Percentiles rank a stretch among this genome's conserved stretches.
Evolutionary conservation across 1,284 basidiomycete species (phyloP).

Genomic region (Baeospora myosura): DNA sequence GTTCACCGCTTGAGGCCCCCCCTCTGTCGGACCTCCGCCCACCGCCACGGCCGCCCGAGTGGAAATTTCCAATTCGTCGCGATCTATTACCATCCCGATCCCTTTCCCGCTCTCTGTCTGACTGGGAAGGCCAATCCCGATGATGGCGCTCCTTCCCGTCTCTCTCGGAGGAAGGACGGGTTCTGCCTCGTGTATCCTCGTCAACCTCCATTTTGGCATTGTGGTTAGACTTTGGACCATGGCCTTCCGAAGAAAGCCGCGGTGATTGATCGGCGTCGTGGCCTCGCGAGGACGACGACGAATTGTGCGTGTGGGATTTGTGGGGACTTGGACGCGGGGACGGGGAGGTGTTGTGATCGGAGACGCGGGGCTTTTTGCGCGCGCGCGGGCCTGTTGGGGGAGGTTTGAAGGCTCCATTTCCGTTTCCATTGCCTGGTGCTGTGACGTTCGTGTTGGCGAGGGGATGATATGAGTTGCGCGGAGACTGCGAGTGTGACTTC

Average conservation of each 20-base stretch:
- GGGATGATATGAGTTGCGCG: constrained; percentile 31
- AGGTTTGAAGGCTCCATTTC: constrained; percentile 35
- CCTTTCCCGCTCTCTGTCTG: constrained; percentile 28
- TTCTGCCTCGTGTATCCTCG: constrained; percentile 36
- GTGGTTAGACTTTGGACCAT: constrained; percentile 19
- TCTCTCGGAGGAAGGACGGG: constrained; percentile 32
- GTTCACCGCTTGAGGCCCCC: constrained; percentile 22
- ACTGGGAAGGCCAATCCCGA: too few species aligned
- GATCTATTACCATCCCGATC: constrained; percentile 19
- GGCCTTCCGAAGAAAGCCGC: constrained; percentile 30
- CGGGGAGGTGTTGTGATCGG: constrained; percentile 44
- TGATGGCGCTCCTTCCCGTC: constrained; percentile 21
- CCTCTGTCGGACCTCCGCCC: constrained; percentile 20
- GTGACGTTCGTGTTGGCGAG: constrained; percentile 16
- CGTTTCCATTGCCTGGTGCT: constrained; percentile 1
- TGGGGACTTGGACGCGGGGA: constrained; percentile 19
- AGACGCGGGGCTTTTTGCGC: constrained; percentile 66
- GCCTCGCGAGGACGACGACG: constrained; percentile 24
- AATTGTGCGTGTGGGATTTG: constrained; percentile 15
- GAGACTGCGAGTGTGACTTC: constrained; percentile 32
- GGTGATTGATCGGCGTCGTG: constrained; percentile 29
- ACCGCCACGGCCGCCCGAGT: constrained; percentile 18
- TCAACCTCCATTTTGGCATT: constrained; percentile 53
- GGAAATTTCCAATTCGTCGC: constrained; percentile 15
- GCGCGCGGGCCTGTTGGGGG: constrained; percentile 72